Evolutionary conservation across 148 eudicot species (phyloP), one percentile per base, ranked within the genome.

Genomic region (Diospyros lotus): DNA sequence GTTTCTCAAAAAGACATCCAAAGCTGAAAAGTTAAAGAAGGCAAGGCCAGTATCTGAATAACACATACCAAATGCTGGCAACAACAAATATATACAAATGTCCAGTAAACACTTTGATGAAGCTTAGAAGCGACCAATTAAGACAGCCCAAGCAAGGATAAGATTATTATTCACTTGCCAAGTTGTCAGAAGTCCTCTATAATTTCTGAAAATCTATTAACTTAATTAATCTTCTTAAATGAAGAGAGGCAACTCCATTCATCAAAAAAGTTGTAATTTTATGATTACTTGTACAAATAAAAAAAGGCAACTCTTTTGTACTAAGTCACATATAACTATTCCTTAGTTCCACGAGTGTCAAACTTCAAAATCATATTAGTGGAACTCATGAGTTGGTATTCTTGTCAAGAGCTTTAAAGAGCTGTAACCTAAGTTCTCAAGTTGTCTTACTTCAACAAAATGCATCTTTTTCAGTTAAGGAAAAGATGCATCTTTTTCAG

Each of bases 111-210:
- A 46, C 28, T 60, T 60, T 17, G 9, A 72, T 28, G 43, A 58
- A 58, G 64, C 64, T 58, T 38, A 58, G 11, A 56, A 13, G 8
- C 73, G 41, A 10, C 7, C 39, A 58, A 42, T 15, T 12, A 11
- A 10, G 10, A 44, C 43, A 68, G 48, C 6, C 68, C 60, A 14
- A 1, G 2, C n/a, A 75, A 56, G 72, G 56, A 42, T 41, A 11
- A 44, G 63, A 66, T 48, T 17, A 6, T 13, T 61, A 48, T 42
- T 39, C 78, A 75, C 64, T 58, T 15, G 60, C 11, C 56, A 38
- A 4, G 38, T 45, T 52, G 54, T 68, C 59, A 69, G 39, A 67
- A 68, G 13, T 69, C 59, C 13, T 52, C 59, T 39, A 38, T 1
- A 52, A 69, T 13, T 15, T 2, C 65, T 38, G 42, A 38, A 62